Evolutionary conservation across 495 filamentous ascomycete species (phyloP).

Genomic region (Glonium stellatum): DNA sequence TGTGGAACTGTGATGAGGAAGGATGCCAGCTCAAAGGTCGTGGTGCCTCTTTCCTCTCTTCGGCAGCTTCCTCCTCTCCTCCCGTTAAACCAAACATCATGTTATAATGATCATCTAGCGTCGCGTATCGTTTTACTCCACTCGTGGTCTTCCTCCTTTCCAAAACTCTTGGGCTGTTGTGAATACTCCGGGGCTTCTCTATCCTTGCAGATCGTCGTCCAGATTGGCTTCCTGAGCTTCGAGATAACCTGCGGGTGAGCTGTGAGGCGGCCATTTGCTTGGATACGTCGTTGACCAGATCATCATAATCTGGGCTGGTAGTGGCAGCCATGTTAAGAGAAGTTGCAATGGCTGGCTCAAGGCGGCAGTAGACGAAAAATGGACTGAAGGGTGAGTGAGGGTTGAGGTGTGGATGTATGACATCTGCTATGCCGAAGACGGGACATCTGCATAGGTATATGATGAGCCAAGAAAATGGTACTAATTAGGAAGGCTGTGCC

Average conservation of each 20-base stretch:
- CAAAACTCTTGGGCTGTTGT: slow-evolving; percentile 23
- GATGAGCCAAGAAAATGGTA: slow-evolving; percentile 27
- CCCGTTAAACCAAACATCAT: slow-evolving; percentile 26
- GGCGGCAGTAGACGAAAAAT: slow-evolving; percentile 2
- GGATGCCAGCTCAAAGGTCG: slow-evolving; percentile 29
- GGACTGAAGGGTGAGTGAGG: not conserved
- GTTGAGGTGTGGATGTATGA: not conserved
- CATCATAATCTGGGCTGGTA: slow-evolving; percentile 9
- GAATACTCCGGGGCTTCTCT: slow-evolving; percentile 28
- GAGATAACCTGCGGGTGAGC: slow-evolving; percentile 16
- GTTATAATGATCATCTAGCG: slow-evolving; percentile 28
- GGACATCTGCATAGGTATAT: slow-evolving; percentile 29
- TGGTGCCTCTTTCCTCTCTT: slow-evolving; percentile 2
- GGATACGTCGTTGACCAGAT: slow-evolving; percentile 11
- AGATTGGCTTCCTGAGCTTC: slow-evolving; percentile 19
- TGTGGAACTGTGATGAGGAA: slow-evolving; percentile 20
- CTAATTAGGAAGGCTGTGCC: slow-evolving; percentile 22
- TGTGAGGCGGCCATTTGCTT: slow-evolving; percentile 19
- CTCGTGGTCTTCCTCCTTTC: slow-evolving; percentile 26
- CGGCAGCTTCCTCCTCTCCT: slow-evolving; percentile 12
- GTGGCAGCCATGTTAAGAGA: slow-evolving; percentile 15
- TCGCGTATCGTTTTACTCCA: slow-evolving; percentile 23
- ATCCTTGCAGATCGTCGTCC: slow-evolving; percentile 17
- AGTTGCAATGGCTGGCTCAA: not conserved
- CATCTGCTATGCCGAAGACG: not conserved